Conservation (phyloP, 495 filamentous ascomycete genomes). For the Penicillium turbatum region DNA sequence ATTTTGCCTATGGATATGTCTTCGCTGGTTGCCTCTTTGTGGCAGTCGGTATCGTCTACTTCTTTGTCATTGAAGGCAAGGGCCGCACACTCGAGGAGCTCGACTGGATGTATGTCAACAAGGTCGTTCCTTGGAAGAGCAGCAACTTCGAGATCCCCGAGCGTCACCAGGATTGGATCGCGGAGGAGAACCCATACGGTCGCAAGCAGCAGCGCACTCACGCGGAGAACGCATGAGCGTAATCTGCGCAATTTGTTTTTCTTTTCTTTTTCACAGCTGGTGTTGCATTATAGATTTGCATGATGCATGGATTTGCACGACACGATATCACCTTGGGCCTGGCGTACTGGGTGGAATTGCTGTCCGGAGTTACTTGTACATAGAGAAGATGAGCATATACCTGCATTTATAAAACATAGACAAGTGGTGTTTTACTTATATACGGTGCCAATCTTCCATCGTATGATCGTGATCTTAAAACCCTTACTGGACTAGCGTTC, state of each 20-base stretch:
- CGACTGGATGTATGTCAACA: slow-evolving; percentile 73
- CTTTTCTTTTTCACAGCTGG: slow-evolving; percentile 6
- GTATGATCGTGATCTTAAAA: too few species aligned
- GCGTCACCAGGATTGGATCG: slow-evolving; percentile 14
- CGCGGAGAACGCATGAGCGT: slow-evolving; percentile 29
- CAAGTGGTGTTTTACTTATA: background rate
- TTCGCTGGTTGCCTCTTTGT: slow-evolving; percentile 65
- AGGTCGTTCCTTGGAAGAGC: slow-evolving; percentile 60
- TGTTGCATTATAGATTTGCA: background rate
- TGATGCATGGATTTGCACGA: slow-evolving; percentile 10
- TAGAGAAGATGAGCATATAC: background rate
- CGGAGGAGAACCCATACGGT: slow-evolving; percentile 11
- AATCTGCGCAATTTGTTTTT: background rate
- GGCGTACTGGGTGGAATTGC: slow-evolving; percentile 8
- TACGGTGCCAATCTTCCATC: too few species aligned
- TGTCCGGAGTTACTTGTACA: background rate
- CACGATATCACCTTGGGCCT: slow-evolving; percentile 7
- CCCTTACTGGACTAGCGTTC: too few species aligned
- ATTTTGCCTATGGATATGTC: slow-evolving; percentile 71
- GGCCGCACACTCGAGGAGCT: slow-evolving; percentile 66
- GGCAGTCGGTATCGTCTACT: slow-evolving; percentile 58
- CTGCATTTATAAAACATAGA: slow-evolving; percentile 33
- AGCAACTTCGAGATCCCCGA: slow-evolving; percentile 39
- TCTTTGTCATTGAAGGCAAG: slow-evolving; percentile 66
- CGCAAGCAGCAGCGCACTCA: slow-evolving; percentile 27